Percentiles rank a stretch among this genome's conserved stretches.
phyloP scores from a whole-genome alignment of 345 rosid species.

The Pistacia integerrima region DNA sequence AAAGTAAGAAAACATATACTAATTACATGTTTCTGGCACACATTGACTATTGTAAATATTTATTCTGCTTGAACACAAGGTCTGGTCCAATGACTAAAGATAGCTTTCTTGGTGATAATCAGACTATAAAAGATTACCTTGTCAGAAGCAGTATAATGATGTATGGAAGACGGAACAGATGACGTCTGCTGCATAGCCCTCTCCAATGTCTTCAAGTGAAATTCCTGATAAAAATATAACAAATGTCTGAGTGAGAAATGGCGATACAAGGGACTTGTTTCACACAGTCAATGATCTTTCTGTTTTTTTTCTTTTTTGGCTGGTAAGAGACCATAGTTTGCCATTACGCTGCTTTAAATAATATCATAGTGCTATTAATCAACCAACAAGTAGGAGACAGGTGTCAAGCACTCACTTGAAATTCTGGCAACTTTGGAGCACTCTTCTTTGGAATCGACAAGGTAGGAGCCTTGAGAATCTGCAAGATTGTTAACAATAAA shows the following conservation, averaged over 20 bases:
- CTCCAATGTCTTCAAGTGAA: constrained; percentile 79
- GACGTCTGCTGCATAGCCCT: constrained; percentile 82
- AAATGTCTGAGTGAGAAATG: constrained; percentile 21
- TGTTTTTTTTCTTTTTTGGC: not conserved
- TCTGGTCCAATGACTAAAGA: not conserved
- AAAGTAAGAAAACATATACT: not conserved
- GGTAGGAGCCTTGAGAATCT: constrained; percentile 91
- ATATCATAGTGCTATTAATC: not conserved
- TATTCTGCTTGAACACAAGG: constrained; percentile 4
- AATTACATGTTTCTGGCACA: not conserved
- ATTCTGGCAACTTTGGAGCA: constrained; percentile 79
- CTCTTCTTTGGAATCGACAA: constrained; percentile 76
- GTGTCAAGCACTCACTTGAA: constrained; percentile 59
- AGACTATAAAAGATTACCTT: constrained; percentile 48
- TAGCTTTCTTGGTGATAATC: constrained; percentile 2
- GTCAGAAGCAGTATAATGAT: constrained; percentile 37
- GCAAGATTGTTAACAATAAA: constrained; percentile 26
- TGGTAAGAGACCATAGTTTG: not conserved
- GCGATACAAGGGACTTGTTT: constrained; percentile 4
- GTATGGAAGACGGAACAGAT: constrained; percentile 45
- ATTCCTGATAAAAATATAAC: constrained; percentile 57
- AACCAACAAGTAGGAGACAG: constrained; percentile 4
- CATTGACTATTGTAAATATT: not conserved
- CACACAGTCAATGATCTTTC: not conserved
- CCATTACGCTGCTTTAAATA: constrained; percentile 8